Base-by-base conservation (phyloP, 106 monocot genomes). In the Vanilla planifolia region DNA sequence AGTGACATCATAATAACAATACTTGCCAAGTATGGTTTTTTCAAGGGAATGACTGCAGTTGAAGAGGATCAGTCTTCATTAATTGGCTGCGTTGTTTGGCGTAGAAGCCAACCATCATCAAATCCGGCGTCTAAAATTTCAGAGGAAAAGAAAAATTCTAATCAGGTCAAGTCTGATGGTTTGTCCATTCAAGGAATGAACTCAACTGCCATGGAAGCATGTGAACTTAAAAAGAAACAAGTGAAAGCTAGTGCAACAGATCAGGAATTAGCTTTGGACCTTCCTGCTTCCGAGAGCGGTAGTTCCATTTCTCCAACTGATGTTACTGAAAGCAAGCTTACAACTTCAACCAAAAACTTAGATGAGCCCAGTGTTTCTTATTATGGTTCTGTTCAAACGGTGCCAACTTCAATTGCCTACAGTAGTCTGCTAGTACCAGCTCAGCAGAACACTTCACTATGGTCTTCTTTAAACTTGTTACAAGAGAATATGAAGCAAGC, bases 61-160 rank as follows among this genome's bases (percentile, higher is more conserved):
- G 78, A 85, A 64, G 78, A 75, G 63, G 76, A 89, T 68, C 75
- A 69, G 9, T 73, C 85, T 65, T 89, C 89, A 15, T 76, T 89
- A 33, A 85, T 89, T 62, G 89, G 89, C 37, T 89, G 89, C 64
- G 73, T 89, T 73, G 62, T 89, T 29, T 85, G 80, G 80, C 80
- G 79, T 32, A 80, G 85, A 75, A 64, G 60, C 43, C 70, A 14
- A 0, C 23, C 71, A 14, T 67, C 69, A 46, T 46, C 45, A 25
- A 76, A 59, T 26, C 47, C 62, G 35, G 33, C 20, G 19, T 27
- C 59, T 24, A 70, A 69, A 59, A 61, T 64, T 16, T 22, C 50
- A 20, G 76, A 72, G 25, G 65, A 32, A 44, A 73, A 69, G 15
- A 64, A 73, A 29, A 27, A 10, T 32, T 42, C 20, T 14, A 8